A percentile compares a stretch with the other conserved stretches of the same genome.
Conservation (phyloP, 441 rosid genomes). For the Arabidopsis hybrid region DNA sequence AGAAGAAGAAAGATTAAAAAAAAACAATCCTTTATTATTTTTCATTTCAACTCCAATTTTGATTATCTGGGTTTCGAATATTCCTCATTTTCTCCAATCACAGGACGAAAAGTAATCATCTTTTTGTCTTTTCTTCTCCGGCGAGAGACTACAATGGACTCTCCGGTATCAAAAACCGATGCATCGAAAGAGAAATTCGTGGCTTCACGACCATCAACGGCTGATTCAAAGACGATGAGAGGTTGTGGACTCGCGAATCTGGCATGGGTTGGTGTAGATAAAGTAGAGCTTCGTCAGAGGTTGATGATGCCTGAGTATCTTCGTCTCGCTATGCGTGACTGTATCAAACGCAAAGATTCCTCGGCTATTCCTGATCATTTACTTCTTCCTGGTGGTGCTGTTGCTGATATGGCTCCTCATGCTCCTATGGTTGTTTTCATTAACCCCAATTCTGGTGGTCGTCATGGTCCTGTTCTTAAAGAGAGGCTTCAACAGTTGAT, state of each 20-base stretch:
- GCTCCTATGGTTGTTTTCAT: slow-evolving; percentile 85
- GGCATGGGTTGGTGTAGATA: slow-evolving; percentile 71
- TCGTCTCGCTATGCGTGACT: slow-evolving; percentile 69
- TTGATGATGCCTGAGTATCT: slow-evolving; percentile 73
- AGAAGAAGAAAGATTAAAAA: neutral
- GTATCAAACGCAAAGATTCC: slow-evolving; percentile 58
- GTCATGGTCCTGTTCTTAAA: slow-evolving; percentile 85
- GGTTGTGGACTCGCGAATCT: slow-evolving; percentile 77
- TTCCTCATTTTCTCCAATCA: slow-evolving; percentile 33
- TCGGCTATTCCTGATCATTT: slow-evolving; percentile 49
- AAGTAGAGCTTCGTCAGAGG: slow-evolving; percentile 65
- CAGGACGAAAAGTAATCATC: slow-evolving; percentile 32
- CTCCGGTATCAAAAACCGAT: slow-evolving; percentile 24
- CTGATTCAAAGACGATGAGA: slow-evolving; percentile 60
- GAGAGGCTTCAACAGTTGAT: slow-evolving; percentile 77
- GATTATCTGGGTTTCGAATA: slow-evolving; percentile 42
- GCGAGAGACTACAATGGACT: slow-evolving; percentile 33
- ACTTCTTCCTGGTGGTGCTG: slow-evolving; percentile 44
- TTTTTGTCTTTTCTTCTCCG: slow-evolving; percentile 11
- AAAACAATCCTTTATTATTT: slow-evolving; percentile 11
- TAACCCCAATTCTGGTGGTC: slow-evolving; percentile 88
- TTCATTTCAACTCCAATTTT: neutral
- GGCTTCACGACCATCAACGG: slow-evolving; percentile 55
- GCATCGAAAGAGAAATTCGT: slow-evolving; percentile 61
- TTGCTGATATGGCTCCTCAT: slow-evolving; percentile 57